These are phyloP conservation scores for Penicillium sp. DNA, from an alignment of 2,329 filamentous ascomycete genomes.

Conservation along the genomic window DNA sequence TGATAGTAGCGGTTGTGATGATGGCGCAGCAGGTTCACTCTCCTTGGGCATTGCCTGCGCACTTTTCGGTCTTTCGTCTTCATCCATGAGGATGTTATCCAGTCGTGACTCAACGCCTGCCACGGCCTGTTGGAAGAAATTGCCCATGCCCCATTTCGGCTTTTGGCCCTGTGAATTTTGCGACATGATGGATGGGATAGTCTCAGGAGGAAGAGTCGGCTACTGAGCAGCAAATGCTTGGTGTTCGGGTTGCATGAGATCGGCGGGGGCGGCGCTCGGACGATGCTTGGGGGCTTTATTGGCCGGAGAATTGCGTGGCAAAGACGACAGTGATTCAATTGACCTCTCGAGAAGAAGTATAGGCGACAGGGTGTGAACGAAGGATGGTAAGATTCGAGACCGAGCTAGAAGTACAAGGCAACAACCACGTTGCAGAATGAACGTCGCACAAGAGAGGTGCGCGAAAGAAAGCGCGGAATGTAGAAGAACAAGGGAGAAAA, in stretches of 20 bases:
- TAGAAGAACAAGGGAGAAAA: background rate
- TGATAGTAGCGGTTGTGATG: constrained; percentile 22
- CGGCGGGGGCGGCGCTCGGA: constrained; percentile 22
- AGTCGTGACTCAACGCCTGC: constrained; percentile 91
- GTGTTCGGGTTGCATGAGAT: constrained; percentile 27
- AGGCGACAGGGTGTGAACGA: constrained; percentile 6
- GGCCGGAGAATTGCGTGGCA: background rate
- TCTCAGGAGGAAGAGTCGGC: constrained; percentile 12
- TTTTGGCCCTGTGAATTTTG: constrained; percentile 49
- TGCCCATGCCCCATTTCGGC: constrained; percentile 69
- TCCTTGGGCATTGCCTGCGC: constrained; percentile 38
- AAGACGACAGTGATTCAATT: background rate
- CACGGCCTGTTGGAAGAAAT: constrained; percentile 85
- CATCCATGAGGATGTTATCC: constrained; percentile 87
- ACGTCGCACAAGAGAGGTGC: constrained; percentile 10
- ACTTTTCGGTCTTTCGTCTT: constrained; percentile 57
- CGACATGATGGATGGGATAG: constrained; percentile 31
- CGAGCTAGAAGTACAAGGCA: constrained; percentile 14
- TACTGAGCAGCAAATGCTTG: constrained; percentile 23
- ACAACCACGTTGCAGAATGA: constrained; percentile 16
- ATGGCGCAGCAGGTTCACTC: constrained; percentile 31
- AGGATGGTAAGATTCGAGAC: constrained; percentile 7
- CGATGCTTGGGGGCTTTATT: constrained; percentile 1
- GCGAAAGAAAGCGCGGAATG: too few species aligned
- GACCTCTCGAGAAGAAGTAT: background rate